These are phyloP conservation scores for Niveomyces coronatus DNA, from an alignment of 2,329 filamentous ascomycete species.

Conservation along the genomic window DNA sequence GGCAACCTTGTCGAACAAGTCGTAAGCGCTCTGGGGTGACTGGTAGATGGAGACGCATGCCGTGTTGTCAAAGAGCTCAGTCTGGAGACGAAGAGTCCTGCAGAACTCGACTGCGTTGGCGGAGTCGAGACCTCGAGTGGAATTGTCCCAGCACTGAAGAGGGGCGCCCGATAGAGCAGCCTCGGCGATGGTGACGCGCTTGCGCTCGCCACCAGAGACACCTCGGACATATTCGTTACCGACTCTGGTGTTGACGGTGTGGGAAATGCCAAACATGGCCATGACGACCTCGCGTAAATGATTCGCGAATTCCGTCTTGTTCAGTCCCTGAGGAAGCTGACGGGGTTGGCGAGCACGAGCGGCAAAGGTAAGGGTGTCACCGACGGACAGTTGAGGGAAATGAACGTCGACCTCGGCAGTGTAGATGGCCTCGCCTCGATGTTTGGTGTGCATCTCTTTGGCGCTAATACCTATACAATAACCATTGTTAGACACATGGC, in stretches of 20 bases:
- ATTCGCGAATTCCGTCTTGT: constrained; percentile 39
- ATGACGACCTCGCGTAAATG: constrained; percentile 44
- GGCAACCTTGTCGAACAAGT: constrained; percentile 49
- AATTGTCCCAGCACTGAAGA: constrained; percentile 62
- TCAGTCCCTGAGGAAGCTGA: constrained; percentile 44
- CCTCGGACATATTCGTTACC: constrained; percentile 68
- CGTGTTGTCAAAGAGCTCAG: constrained; percentile 55
- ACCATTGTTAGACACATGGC: constrained; percentile 4
- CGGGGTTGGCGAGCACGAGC: constrained; percentile 55
- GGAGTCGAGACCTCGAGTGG: constrained; percentile 62
- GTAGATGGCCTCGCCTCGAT: constrained; percentile 74
- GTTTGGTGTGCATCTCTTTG: constrained; percentile 61
- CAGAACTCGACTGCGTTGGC: constrained; percentile 69
- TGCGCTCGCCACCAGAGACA: constrained; percentile 64
- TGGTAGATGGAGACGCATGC: constrained; percentile 67
- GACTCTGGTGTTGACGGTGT: constrained; percentile 62
- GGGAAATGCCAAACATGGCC: constrained; percentile 20
- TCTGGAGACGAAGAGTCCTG: constrained; percentile 57
- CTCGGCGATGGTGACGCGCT: constrained; percentile 55
- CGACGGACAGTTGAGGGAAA: constrained; percentile 63
- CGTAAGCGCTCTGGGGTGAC: constrained; percentile 54
- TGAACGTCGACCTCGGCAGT: constrained; percentile 73
- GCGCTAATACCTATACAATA: constrained; percentile 41
- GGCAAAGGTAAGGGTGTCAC: constrained; percentile 66
- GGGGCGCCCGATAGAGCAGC: constrained; percentile 48